Percentiles rank a stretch among this genome's conserved stretches.
These are phyloP conservation scores for Aspergillus melleus DNA, from an alignment of 2,329 filamentous ascomycete genomes.

Conservation along the genomic window DNA sequence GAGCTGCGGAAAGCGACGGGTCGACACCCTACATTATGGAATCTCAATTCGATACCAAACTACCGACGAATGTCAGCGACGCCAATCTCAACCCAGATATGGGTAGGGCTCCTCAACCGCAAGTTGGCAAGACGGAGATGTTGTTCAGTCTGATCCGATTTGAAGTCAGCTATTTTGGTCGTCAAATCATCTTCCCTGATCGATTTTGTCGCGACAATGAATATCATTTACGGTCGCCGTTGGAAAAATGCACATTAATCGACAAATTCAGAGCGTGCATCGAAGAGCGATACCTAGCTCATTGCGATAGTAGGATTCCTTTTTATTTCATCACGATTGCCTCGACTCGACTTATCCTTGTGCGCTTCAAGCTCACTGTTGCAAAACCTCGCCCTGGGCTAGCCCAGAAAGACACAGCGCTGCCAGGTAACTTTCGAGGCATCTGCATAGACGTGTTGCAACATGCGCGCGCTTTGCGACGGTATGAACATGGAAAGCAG, in stretches of 20 bases:
- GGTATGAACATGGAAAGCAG: constrained; percentile 11
- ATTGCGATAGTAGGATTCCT: constrained; percentile 15
- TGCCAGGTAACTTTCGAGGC: no score
- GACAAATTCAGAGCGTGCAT: constrained; percentile 15
- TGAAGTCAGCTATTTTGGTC: no score
- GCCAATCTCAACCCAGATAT: constrained; percentile 12
- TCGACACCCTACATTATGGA: constrained; percentile 14
- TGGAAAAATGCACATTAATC: constrained; percentile 20
- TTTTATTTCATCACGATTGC: constrained; percentile 15
- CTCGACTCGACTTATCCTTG: constrained; percentile 16
- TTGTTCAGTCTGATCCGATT: no score
- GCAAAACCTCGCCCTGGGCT: no score
- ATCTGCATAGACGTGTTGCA: no score
- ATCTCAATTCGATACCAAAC: constrained; percentile 9
- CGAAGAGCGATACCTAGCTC: constrained; percentile 16
- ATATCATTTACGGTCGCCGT: constrained; percentile 11
- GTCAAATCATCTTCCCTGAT: constrained; percentile 22
- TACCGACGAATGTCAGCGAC: constrained; percentile 19
- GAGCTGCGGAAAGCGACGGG: constrained; percentile 15
- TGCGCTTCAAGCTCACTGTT: constrained; percentile 14
- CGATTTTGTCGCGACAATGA: constrained; percentile 19
- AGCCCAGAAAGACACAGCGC: no score
- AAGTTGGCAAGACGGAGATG: no score
- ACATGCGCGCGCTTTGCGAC: no score
- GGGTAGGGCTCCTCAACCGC: no score